These are phyloP conservation scores for Umbelopsis sp. DNA, from an alignment of 192 early-diverging fungal genomes.

Conservation along the genomic window DNA sequence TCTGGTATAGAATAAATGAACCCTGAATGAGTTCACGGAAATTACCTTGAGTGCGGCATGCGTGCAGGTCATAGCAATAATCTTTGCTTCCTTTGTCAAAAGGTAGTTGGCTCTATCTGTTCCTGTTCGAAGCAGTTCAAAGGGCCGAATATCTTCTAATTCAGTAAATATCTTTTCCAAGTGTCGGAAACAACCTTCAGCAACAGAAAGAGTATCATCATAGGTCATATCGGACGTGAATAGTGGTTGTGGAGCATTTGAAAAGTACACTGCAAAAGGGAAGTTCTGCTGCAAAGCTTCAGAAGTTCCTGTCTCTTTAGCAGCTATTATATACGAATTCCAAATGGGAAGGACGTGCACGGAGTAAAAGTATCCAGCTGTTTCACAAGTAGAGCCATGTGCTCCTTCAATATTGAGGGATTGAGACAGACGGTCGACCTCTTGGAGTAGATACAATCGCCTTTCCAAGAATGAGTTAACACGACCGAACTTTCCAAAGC, in stretches of 20 bases:
- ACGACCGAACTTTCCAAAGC: slow-evolving; percentile 92
- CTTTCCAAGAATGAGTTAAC: slow-evolving; percentile 88
- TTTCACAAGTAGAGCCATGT: slow-evolving; percentile 91
- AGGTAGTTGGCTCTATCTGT: slow-evolving; percentile 88
- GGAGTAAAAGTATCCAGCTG: slow-evolving; percentile 85
- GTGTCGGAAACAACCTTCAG: slow-evolving; percentile 81
- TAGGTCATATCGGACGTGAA: slow-evolving; percentile 53
- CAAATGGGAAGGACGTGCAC: slow-evolving; percentile 78
- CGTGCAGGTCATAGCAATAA: slow-evolving; percentile 98
- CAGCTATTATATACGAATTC: slow-evolving; percentile 61
- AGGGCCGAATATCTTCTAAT: slow-evolving; percentile 89
- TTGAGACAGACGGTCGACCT: slow-evolving; percentile 78
- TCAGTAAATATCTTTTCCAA: slow-evolving; percentile 82
- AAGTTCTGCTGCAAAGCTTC: slow-evolving; percentile 60
- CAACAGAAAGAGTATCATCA: slow-evolving; percentile 62
- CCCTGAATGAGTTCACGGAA: no score
- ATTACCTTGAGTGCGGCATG: slow-evolving; percentile 86
- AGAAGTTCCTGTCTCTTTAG: slow-evolving; percentile 22
- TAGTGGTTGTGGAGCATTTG: slow-evolving; percentile 68
- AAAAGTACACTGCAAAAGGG: slow-evolving; percentile 85
- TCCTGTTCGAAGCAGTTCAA: slow-evolving; percentile 84
- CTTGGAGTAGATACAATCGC: slow-evolving; percentile 67
- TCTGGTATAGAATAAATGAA: background rate
- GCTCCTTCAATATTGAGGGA: slow-evolving; percentile 81
- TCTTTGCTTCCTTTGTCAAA: slow-evolving; percentile 92